Conservation (phyloP, 768 basidiomycete species). For the Amanita pallidorosea region DNA sequence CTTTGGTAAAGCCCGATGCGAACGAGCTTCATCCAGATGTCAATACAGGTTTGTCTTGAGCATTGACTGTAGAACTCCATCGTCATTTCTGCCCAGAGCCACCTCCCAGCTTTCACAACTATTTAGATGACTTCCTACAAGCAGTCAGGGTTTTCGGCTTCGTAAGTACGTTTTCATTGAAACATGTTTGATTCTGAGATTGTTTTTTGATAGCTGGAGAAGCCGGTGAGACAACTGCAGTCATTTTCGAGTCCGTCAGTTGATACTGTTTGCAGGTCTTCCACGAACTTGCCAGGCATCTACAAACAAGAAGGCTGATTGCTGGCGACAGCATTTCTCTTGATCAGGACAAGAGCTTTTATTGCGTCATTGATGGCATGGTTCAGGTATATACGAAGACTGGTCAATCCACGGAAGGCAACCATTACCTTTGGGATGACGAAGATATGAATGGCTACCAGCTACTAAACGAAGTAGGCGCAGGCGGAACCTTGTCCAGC, state of each 20-base stretch:
- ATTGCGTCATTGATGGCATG: conserved; percentile 96
- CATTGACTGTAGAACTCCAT: background rate
- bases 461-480: conserved; percentile 90
- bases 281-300: conserved; percentile 91
- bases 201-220: conserved; percentile 49
- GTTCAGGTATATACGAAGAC: conserved; percentile 87
- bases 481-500: conserved; percentile 90
- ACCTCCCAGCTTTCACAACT: conserved; percentile 82
- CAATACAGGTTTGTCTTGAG: conserved; percentile 37
- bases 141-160: conserved; percentile 97
- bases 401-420: conserved; percentile 35
- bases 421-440: conserved; percentile 60
- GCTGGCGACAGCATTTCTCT: conserved; percentile 92
- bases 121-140: conserved; percentile 93
- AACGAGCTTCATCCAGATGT: conserved; percentile 90
- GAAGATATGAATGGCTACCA: conserved; percentile 95
- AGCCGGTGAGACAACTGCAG: conserved; percentile 53
- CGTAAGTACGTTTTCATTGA: conserved; percentile 25
- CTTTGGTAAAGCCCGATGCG: conserved; percentile 71
- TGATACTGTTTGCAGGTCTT: conserved; percentile 52
- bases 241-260: background rate
- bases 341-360: conserved; percentile 90
- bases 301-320: conserved; percentile 90
- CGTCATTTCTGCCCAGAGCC: conserved; percentile 31
- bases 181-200: background rate